A percentile compares a stretch with the other conserved stretches of the same genome.
Conservation (phyloP, 805 yeast species). For the Kurtzmaniella cleridarum region DNA sequence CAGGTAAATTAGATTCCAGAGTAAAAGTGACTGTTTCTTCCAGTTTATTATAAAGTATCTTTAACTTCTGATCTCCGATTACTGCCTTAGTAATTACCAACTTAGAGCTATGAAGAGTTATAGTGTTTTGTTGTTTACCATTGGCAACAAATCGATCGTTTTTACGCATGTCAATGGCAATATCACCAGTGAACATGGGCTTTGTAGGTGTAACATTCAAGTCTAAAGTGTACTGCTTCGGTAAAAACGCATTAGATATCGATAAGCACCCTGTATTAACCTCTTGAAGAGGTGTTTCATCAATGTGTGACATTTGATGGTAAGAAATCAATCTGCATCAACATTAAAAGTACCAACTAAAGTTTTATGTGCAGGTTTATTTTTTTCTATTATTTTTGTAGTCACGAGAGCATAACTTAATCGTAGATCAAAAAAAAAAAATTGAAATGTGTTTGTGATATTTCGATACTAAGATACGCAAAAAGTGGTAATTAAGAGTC, state of each 20-base stretch:
- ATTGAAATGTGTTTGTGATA: too few species aligned
- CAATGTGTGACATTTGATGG: too few species aligned
- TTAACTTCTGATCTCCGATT: slow-evolving; percentile 16
- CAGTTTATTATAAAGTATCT: slow-evolving; percentile 35
- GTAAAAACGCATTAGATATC: slow-evolving; percentile 30
- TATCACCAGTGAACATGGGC: slow-evolving; percentile 43
- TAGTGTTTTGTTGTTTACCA: slow-evolving; percentile 6
- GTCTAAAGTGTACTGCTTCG: slow-evolving; percentile 32
- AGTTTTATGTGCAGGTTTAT: too few species aligned
- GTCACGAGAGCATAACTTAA: too few species aligned
- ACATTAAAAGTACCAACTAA: too few species aligned
- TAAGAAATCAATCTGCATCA: too few species aligned
- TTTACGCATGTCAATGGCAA: slow-evolving; percentile 23
- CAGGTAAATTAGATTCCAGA: slow-evolving; percentile 11
- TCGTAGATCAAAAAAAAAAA: too few species aligned
- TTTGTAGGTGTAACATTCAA: slow-evolving; percentile 38
- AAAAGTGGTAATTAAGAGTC: too few species aligned
- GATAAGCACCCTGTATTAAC: neutral
- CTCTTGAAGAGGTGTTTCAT: too few species aligned
- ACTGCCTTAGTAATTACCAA: slow-evolving; percentile 33
- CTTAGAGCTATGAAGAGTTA: slow-evolving; percentile 38
- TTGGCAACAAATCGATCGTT: slow-evolving; percentile 15
- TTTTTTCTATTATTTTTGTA: too few species aligned
- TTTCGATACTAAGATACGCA: too few species aligned
- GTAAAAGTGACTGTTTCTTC: slow-evolving; percentile 28